Evolutionary conservation across 2,329 filamentous ascomycete genomes (phyloP).

Genomic region (Oidium heveae): DNA sequence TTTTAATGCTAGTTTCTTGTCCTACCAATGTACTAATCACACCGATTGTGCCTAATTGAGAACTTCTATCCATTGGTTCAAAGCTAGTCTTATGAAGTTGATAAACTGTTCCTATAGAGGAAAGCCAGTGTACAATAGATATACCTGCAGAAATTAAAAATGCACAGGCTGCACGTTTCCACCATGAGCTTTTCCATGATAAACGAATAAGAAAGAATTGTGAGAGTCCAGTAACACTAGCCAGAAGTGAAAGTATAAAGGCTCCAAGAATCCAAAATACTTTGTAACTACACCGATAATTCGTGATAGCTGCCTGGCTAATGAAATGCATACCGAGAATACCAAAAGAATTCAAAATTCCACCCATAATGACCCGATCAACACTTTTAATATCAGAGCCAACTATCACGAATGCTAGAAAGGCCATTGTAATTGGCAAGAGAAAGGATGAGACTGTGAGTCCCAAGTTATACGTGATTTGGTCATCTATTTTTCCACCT

Average conservation of each 20-base stretch:
- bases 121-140: constrained; percentile 75
- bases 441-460: constrained; percentile 60
- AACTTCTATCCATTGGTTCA: constrained; percentile 18
- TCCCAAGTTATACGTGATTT: constrained; percentile 47
- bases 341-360: constrained; percentile 44
- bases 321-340: constrained; percentile 76
- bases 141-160: constrained; percentile 46
- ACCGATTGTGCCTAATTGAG: constrained; percentile 41
- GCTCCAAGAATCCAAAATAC: constrained; percentile 31
- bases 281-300: constrained; percentile 47
- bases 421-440: constrained; percentile 49
- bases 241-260: constrained; percentile 44
- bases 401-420: constrained; percentile 32
- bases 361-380: constrained; percentile 30
- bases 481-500: constrained; percentile 31
- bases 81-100: constrained; percentile 24
- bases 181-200: constrained; percentile 55
- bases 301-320: constrained; percentile 59
- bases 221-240: constrained; percentile 42
- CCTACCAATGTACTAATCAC: constrained; percentile 46
- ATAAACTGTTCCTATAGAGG: constrained; percentile 45
- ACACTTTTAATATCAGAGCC: constrained; percentile 30
- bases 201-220: constrained; percentile 58
- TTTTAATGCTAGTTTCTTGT: constrained; percentile 2
- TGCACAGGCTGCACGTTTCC: constrained; percentile 44